Conservation (phyloP, 805 yeast genomes). For the Scheffersomyces coipomensis region DNA sequence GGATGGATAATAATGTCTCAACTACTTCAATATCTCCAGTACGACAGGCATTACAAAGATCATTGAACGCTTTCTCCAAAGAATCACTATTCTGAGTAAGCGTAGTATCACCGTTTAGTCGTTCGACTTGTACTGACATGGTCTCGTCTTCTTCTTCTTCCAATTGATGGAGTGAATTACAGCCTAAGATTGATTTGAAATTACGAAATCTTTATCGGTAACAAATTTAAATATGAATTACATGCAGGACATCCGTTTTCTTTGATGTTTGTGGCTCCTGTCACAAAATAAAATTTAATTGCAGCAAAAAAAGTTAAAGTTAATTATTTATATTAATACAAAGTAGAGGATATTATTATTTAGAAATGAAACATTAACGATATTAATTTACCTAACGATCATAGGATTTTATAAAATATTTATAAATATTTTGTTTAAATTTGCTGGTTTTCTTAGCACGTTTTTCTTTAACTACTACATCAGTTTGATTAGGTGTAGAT, state of each 20-base stretch:
- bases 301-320: neutral
- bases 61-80: constrained; percentile 31
- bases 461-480: neutral
- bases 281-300: neutral
- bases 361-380: neutral
- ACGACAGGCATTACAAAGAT: constrained; percentile 66
- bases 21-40: constrained; percentile 66
- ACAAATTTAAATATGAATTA: too few species aligned
- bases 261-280: too few species aligned
- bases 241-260: too few species aligned
- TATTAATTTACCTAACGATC: constrained; percentile 3
- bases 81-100: too few species aligned
- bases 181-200: too few species aligned
- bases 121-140: too few species aligned
- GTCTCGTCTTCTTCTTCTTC: too few species aligned
- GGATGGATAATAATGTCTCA: constrained; percentile 51
- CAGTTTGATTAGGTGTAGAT: too few species aligned
- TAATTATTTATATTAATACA: neutral
- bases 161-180: too few species aligned
- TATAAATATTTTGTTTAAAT: constrained; percentile 12
- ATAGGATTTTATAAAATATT: constrained; percentile 22
- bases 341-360: neutral
- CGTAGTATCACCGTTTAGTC: too few species aligned
- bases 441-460: neutral
- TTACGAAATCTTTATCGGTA: too few species aligned